These are phyloP conservation scores for Microstegium vimineum DNA, from an alignment of 176 grass and related monocot genomes.

Conservation along the genomic window DNA sequence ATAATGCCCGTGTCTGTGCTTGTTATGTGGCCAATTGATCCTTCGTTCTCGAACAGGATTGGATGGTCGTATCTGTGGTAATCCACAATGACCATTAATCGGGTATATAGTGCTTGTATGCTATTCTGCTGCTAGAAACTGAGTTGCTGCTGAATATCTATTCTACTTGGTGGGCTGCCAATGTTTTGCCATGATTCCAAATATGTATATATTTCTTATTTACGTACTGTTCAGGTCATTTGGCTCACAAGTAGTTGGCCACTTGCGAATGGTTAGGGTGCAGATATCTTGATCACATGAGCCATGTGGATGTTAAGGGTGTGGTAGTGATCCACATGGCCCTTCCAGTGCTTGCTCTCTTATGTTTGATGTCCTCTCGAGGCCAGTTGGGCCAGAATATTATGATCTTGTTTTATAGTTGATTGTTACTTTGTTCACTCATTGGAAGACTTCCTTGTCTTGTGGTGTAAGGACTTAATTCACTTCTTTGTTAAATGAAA, in stretches of 20 bases:
- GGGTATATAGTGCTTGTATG: neutral
- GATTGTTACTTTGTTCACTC: neutral
- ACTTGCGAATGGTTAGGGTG: neutral
- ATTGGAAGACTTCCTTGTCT: neutral
- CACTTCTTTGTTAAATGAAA: neutral
- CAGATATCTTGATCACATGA: neutral
- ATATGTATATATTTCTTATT: neutral
- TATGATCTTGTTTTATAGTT: neutral
- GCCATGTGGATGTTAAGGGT: constrained; percentile 6
- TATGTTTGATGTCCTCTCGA: neutral
- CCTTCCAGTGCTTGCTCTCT: neutral
- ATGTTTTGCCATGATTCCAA: neutral
- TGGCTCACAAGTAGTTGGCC: neutral
- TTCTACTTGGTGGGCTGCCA: neutral
- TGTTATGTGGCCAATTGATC: neutral
- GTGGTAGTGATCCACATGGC: neutral
- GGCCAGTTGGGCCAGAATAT: neutral
- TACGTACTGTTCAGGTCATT: neutral
- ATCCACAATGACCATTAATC: neutral
- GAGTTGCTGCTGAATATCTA: neutral
- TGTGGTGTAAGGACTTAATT: neutral
- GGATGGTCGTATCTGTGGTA: neutral
- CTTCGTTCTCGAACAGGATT: neutral
- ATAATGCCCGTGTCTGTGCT: neutral
- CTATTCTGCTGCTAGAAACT: neutral